Conservation (phyloP, 2,329 filamentous ascomycete species). For the Intubia oerlemansii region DNA sequence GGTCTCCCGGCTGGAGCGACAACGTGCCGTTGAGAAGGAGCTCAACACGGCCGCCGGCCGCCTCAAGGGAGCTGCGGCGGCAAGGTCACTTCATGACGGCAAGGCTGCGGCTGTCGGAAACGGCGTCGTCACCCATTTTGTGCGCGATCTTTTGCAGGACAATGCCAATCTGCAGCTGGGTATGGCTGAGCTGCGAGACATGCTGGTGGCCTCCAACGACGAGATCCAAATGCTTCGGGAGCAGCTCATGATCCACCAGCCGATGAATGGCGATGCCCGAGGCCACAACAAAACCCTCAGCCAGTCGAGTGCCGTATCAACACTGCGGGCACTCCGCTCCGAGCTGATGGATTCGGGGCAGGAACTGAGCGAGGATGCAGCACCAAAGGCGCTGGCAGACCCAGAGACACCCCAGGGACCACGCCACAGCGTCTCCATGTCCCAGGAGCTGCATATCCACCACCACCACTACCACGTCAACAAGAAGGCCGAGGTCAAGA, state of each 20-base stretch:
- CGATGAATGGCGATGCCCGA: no score
- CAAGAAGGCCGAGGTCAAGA: slow-evolving; percentile 36
- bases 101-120: slow-evolving; percentile 32
- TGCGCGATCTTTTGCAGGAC: slow-evolving; percentile 85
- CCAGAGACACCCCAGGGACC: slow-evolving; percentile 8
- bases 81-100: slow-evolving; percentile 34
- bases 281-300: slow-evolving; percentile 17
- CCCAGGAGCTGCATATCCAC: slow-evolving; percentile 74
- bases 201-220: slow-evolving; percentile 80
- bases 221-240: slow-evolving; percentile 77
- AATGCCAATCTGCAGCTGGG: slow-evolving; percentile 86
- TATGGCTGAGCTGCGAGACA: slow-evolving; percentile 74
- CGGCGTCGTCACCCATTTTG: slow-evolving; percentile 74
- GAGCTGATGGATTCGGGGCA: not conserved
- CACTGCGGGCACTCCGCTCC: slow-evolving; percentile 33
- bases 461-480: slow-evolving; percentile 66
- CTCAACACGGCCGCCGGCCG: slow-evolving; percentile 59
- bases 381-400: no score
- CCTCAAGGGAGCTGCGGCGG: slow-evolving; percentile 60
- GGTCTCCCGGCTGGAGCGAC: slow-evolving; percentile 61
- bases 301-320: slow-evolving; percentile 22
- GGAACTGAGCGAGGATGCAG: not conserved
- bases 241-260: slow-evolving; percentile 61
- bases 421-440: slow-evolving; percentile 17
- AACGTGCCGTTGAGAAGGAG: slow-evolving; percentile 64